Evolutionary conservation across 2,329 filamentous ascomycete genomes (phyloP), one percentile per base, ranked within the genome.

Genomic region (Cyphellophora europaea): DNA sequence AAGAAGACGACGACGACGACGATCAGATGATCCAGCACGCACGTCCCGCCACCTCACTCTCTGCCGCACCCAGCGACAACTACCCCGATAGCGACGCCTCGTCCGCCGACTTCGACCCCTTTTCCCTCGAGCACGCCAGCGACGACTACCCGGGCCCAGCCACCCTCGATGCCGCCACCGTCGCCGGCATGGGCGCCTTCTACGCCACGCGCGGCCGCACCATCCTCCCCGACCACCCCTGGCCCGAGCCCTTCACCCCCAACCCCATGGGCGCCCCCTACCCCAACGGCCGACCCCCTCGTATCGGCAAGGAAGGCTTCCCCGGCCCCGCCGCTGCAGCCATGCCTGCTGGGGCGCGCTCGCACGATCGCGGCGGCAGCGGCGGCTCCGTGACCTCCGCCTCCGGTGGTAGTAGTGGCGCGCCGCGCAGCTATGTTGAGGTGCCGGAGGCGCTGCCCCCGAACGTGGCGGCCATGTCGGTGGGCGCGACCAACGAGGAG

Each of bases 401-500:
- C 30, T 33, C 25, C 14, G 27, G 19, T 18, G 23, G 19, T 17
- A 33, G 30, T 16, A 28, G 31, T 15, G 16, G 27, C 4, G 32
- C 32, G 5, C 5, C 19, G 8, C 36, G 40, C 6, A 38, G 32
- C n/a, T n/a, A 39, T 2, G 49, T 61, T 34, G 44, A 51, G 15
- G 63, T 66, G 39, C 61, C 63, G 0, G 44, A 53, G 11, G 48
- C 60, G 12, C 40, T 52, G 13, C 57, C 62, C 13, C 63, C 63
- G 1, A 57, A 52, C 30, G 46, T 54, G 4, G 55, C 58, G 33
- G 58, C 55, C 19, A 42, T 66, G 39, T 54, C 52, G 36, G 55
- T 57, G 16, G 55, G 53, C 5, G 58, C 56, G 3, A 53, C 55
- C 16, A 57, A 61, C 28, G 45, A 51, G 3, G 48, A 52, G 6